Base-by-base conservation (phyloP, 495 filamentous ascomycete genomes). In the Xylaria bambusicola region DNA sequence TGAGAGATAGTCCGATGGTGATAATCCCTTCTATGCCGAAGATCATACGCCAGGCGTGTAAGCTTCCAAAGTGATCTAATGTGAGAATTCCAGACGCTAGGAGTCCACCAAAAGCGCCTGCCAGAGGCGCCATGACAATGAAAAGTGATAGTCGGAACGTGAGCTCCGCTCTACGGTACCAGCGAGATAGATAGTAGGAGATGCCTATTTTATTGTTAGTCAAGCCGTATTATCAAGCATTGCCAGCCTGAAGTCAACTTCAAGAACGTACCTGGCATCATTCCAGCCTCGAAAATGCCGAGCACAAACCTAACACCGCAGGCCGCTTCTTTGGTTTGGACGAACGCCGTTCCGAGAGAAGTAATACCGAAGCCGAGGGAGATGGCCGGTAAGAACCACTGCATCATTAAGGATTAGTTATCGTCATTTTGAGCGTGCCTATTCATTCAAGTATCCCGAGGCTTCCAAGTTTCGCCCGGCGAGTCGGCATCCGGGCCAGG, bases 61-160 rank as follows among this genome's bases (percentile, higher is more conserved):
- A 77, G 40, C 51, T 71, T 63, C 72, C 83, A 66, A 81, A 71
- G 12, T 74, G 70, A 53, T 79, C 73, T 9, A 86, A 75, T 29
- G 72, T 78, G 15, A 84, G 71, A 46, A 87, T 84, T 27, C 62
- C 86, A 4, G 84, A 87, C 6, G 87, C 87, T 1, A 89, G 67
- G 29, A 90, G 77, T 4, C 87, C 87, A 36, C 87, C 87, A 61
- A 90, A 90, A 0, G 87, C 87, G 27, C 86, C 86, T 0, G 86
- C 85, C 3, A 90, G 73, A 12, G 86, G 85, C 0, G 86, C 83
- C 85, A 84, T 87, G 42, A 86, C 86, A 64, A 91, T 88, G 73
- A 90, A 92, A 2, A 92, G 72, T 0, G 86, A 82, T 20, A 92
- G 79, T 71, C 87, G 83, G 70, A 88, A 87, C 5, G 84, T 80